Evolutionary conservation across 371 early-diverging fungal species (phyloP).

Genomic region (Lichtheimia corymbifera): DNA sequence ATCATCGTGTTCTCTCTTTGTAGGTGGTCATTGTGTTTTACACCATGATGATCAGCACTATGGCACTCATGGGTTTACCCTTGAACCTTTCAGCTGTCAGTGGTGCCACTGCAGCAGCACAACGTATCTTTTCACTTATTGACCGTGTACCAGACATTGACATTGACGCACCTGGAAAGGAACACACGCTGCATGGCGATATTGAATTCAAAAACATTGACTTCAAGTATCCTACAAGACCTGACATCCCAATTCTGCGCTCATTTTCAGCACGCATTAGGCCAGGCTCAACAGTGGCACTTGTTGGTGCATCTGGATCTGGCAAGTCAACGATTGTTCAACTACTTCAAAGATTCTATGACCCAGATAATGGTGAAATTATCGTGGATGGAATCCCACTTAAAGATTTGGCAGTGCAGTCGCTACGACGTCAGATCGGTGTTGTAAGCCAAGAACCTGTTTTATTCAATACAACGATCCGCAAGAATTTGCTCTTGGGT

Average conservation of each 20-base stretch:
- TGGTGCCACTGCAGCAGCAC: constrained; percentile 63
- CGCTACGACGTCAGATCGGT: constrained; percentile 50
- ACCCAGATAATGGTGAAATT: constrained; percentile 34
- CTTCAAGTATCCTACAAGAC: constrained; percentile 70
- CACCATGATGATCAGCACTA: constrained; percentile 59
- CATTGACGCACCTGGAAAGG: constrained; percentile 33
- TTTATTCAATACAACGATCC: constrained; percentile 57
- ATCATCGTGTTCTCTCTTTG: too few relatives aligned
- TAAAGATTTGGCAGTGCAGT: constrained; percentile 42
- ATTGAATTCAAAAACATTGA: constrained; percentile 45
- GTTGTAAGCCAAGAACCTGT: constrained; percentile 68
- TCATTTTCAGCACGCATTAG: constrained; percentile 61
- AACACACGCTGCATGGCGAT: constrained; percentile 50
- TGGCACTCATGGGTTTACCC: constrained; percentile 32
- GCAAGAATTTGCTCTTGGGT: constrained; percentile 46
- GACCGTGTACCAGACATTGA: constrained; percentile 74
- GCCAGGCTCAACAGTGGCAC: constrained; percentile 66
- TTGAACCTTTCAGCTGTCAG: constrained; percentile 62
- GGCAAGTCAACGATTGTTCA: constrained; percentile 70
- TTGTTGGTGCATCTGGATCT: constrained; percentile 56
- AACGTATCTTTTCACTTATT: constrained; percentile 71
- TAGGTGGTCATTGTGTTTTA: constrained; percentile 64
- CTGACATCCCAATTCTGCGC: constrained; percentile 62
- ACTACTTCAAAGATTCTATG: constrained; percentile 78
- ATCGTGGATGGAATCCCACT: constrained; percentile 46